A percentile compares a stretch with the other conserved stretches of the same genome.
Conservation (phyloP, 2,329 filamentous ascomycete genomes). For the Sporothrix pallida region DNA sequence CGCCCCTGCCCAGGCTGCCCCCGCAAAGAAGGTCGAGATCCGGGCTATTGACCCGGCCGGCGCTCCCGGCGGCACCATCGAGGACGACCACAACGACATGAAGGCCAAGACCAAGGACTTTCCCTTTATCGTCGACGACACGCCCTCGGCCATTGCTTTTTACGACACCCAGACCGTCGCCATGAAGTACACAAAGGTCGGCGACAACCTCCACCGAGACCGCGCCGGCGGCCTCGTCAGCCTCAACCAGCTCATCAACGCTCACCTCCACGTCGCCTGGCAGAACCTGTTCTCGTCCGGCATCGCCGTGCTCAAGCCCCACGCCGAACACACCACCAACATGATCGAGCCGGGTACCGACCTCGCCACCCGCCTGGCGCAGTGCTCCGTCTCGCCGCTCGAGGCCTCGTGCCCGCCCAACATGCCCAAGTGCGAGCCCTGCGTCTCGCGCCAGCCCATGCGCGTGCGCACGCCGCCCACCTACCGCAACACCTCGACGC, state of each 20-base stretch:
- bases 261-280: conserved; percentile 85
- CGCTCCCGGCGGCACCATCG: neutral
- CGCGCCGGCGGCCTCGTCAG: conserved; percentile 66
- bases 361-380: conserved; percentile 75
- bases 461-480: conserved; percentile 68
- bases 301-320: conserved; percentile 80
- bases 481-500: conserved; percentile 72
- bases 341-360: conserved; percentile 72
- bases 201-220: conserved; percentile 63
- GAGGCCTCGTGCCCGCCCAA: conserved; percentile 86
- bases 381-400: conserved; percentile 75
- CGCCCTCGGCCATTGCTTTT: conserved; percentile 73
- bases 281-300: conserved; percentile 78
- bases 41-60: conserved; percentile 23
- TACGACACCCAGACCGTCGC: conserved; percentile 71
- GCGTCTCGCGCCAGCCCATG: conserved; percentile 68
- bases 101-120: conserved; percentile 47
- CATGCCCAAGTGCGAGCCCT: conserved; percentile 72
- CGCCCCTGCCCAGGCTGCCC: neutral
- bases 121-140: conserved; percentile 68
- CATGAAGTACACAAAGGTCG: conserved; percentile 70
- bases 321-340: conserved; percentile 74
- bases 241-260: conserved; percentile 78
- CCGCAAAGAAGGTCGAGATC: conserved; percentile 28
- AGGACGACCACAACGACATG: conserved; percentile 32